phyloP scores from a whole-genome alignment of 768 basidiomycete species.

The Lanmaoa pseudosensibilis region DNA sequence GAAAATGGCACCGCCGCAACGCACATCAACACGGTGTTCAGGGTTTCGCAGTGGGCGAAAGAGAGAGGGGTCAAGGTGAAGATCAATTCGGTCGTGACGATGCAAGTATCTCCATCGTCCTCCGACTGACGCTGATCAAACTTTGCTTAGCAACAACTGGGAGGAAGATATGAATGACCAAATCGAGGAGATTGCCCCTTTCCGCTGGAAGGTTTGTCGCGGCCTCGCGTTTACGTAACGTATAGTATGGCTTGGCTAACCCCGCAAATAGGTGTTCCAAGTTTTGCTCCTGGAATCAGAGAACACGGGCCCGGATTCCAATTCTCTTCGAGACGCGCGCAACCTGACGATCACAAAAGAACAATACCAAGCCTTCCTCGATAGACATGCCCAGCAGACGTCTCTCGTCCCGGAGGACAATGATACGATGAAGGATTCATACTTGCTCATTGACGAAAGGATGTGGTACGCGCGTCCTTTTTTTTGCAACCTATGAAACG shows the following conservation, averaged over 20 bases:
- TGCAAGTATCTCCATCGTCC: slow-evolving; percentile 10
- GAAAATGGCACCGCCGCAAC: slow-evolving; percentile 28
- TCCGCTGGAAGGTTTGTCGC: slow-evolving; percentile 36
- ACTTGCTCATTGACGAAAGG: slow-evolving; percentile 37
- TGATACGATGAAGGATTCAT: slow-evolving; percentile 39
- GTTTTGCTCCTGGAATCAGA: slow-evolving; percentile 31
- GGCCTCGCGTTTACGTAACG: not conserved
- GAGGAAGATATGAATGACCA: slow-evolving; percentile 38
- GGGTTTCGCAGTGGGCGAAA: slow-evolving; percentile 34
- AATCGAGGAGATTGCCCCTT: slow-evolving; percentile 27
- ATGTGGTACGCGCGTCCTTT: slow-evolving; percentile 30
- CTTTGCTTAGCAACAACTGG: slow-evolving; percentile 30
- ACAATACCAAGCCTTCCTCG: slow-evolving; percentile 36
- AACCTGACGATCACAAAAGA: slow-evolving; percentile 30
- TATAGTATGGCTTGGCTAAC: not conserved
- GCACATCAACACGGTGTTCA: slow-evolving; percentile 31
- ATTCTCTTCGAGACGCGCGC: slow-evolving; percentile 30
- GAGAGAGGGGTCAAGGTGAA: slow-evolving; percentile 34
- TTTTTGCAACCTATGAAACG: not conserved
- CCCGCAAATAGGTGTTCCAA: slow-evolving; percentile 29
- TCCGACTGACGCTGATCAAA: not conserved
- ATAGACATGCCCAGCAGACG: slow-evolving; percentile 25
- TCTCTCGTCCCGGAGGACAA: slow-evolving; percentile 40
- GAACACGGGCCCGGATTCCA: slow-evolving; percentile 25
- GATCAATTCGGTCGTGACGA: slow-evolving; percentile 34